These are phyloP conservation scores for Fraxinus floribunda DNA, from an alignment of 305 asterid species.

Conservation along the genomic window DNA sequence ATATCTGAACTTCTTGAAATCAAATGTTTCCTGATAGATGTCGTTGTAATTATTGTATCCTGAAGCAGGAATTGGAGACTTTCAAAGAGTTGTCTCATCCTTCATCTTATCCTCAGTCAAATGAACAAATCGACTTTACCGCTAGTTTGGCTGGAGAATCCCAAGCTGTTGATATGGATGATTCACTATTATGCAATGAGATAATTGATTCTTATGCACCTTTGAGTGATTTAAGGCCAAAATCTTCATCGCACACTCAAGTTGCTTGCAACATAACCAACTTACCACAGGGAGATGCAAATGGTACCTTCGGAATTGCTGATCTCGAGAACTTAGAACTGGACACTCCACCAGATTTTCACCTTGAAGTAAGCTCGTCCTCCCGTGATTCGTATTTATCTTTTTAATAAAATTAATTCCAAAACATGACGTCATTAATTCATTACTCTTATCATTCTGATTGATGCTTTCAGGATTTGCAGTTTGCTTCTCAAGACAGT, in stretches of 20 bases:
- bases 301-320: constrained; percentile 32
- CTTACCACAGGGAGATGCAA: constrained; percentile 17
- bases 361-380: constrained; percentile 42
- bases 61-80: constrained; percentile 44
- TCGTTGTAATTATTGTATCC: not conserved
- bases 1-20: not conserved
- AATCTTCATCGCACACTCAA: constrained; percentile 20
- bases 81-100: constrained; percentile 28
- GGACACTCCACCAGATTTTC: constrained; percentile 71
- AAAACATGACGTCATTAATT: not conserved
- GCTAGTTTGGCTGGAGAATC: constrained; percentile 43
- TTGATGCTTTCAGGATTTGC: constrained; percentile 51
- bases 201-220: constrained; percentile 16
- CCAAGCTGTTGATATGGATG: constrained; percentile 30
- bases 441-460: not conserved
- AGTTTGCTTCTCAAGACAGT: constrained; percentile 65
- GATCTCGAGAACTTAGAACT: constrained; percentile 61
- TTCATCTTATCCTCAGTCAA: constrained; percentile 32
- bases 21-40: not conserved
- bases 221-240: constrained; percentile 14
- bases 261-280: constrained; percentile 14
- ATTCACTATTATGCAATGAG: constrained; percentile 35
- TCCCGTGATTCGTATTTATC: not conserved
- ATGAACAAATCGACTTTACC: constrained; percentile 31
- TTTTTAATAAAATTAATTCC: not conserved